Base-by-base conservation (phyloP, 805 yeast genomes). In the Kodamaea fukazawae region DNA sequence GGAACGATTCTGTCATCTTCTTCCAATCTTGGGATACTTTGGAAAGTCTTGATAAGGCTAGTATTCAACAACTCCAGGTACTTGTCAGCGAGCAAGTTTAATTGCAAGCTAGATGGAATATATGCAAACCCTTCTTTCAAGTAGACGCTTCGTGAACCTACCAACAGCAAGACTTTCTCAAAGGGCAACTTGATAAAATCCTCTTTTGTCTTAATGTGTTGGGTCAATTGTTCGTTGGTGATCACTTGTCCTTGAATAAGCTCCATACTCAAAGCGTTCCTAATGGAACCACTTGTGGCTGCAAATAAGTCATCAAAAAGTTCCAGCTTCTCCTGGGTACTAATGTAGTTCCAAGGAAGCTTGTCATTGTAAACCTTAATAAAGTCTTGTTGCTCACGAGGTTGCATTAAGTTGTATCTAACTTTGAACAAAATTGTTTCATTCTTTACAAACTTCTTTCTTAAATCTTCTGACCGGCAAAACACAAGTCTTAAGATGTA, bases 1-100 rank as follows among this genome's bases (percentile, higher is more conserved):
- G 97, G 97, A 37, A 89, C 65, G 32, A 93, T 64, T 42, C 99
- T 71, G 57, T 89, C 95, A 55, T 89, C 96, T 65, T 91, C 98
- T 55, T 89, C 96, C 41, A 91, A 67, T 8, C 90, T 73, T 5
- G 96, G 95, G 40, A 89, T 65, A 14, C 85, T 75, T 55, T 84
- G 85, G 51, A 88, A 81, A 0, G 97, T 86, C 34, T 71, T 63
- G 15, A 79, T 63, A 47, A 93, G 67, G 14, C 79, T 77, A 12
- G 61, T 56, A 2, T 60, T 57, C 38, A 90, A 64, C 41, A 66
- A 59, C 29, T 67, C 72, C 26, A 78, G 66, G 58, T 83, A 91
- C 56, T 88, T 96, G 30, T 71, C 74, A 0, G 83, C 63, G 22
- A 93, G 66, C 38, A 91, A 64, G 40, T 80, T 79, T 44, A 84